A percentile compares a stretch with the other conserved stretches of the same genome.
phyloP scores from a whole-genome alignment of 306 rosid species.

The Inga oerstediana region DNA sequence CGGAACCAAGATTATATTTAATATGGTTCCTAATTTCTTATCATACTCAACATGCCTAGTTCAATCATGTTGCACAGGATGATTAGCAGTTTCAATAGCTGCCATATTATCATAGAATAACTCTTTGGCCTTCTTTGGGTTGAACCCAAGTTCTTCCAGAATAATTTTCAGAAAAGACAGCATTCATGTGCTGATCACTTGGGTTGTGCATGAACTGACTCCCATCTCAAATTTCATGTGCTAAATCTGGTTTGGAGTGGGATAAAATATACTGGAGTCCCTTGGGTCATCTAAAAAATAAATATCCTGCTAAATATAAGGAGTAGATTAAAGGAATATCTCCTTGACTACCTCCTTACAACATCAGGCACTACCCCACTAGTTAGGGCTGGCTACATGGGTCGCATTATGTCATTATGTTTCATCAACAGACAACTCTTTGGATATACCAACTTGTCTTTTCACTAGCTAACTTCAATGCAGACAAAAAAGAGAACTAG shows the following conservation, averaged over 20 bases:
- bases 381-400: too few relatives aligned
- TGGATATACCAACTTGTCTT: neutral
- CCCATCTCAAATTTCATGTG: neutral
- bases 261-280: neutral
- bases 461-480: conserved; percentile 1
- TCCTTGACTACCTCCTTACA: neutral
- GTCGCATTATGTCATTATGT: too few relatives aligned
- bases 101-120: neutral
- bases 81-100: neutral
- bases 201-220: neutral
- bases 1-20: neutral
- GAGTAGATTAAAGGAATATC: neutral
- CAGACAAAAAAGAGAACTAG: neutral
- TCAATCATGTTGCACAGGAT: neutral
- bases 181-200: neutral
- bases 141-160: neutral
- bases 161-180: neutral
- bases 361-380: neutral
- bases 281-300: neutral
- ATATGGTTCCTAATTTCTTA: neutral
- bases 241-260: neutral
- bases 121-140: neutral
- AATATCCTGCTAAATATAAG: neutral
- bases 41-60: neutral
- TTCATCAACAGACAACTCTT: neutral